phyloP scores from a whole-genome alignment of 2,329 filamentous ascomycete species.

The Colletotrichum noveboracense region DNA sequence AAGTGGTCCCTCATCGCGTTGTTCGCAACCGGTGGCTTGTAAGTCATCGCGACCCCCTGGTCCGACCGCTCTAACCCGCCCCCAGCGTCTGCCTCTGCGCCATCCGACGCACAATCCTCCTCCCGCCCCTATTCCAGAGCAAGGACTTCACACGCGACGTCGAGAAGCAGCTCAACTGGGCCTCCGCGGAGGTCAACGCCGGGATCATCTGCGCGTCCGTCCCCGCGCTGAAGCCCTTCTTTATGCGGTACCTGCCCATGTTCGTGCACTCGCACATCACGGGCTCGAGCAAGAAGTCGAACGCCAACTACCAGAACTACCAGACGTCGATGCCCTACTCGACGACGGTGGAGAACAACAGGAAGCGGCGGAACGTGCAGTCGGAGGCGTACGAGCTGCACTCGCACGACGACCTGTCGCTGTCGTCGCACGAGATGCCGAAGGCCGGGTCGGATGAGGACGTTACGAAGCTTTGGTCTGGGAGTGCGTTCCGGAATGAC shows the following conservation, averaged over 20 bases:
- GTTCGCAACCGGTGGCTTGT: constrained; percentile 18
- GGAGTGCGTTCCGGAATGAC: neutral
- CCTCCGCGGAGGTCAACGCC: constrained; percentile 16
- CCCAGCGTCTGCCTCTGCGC: constrained; percentile 32
- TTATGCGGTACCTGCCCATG: constrained; percentile 21
- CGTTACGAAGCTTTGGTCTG: constrained; percentile 16
- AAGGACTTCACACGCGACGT: constrained; percentile 32
- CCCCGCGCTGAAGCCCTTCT: constrained; percentile 25
- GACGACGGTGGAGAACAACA: constrained; percentile 12
- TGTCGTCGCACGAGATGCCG: neutral
- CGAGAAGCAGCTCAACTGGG: constrained; percentile 34
- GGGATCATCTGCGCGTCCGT: constrained; percentile 20
- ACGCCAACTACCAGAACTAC: neutral
- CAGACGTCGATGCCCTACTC: neutral
- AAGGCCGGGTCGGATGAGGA: neutral
- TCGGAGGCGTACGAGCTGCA: constrained; percentile 20
- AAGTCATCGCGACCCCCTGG: neutral
- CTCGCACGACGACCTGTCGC: constrained; percentile 1
- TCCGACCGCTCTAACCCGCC: neutral
- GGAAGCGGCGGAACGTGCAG: constrained; percentile 17
- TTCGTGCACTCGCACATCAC: constrained; percentile 9
- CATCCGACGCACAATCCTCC: constrained; percentile 33
- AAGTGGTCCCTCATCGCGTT: constrained; percentile 14
- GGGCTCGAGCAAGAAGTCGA: neutral
- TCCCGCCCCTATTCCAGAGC: constrained; percentile 26